These are phyloP conservation scores for Drosera spatulata DNA, from an alignment of 179 eudicot genomes.

Conservation along the genomic window DNA sequence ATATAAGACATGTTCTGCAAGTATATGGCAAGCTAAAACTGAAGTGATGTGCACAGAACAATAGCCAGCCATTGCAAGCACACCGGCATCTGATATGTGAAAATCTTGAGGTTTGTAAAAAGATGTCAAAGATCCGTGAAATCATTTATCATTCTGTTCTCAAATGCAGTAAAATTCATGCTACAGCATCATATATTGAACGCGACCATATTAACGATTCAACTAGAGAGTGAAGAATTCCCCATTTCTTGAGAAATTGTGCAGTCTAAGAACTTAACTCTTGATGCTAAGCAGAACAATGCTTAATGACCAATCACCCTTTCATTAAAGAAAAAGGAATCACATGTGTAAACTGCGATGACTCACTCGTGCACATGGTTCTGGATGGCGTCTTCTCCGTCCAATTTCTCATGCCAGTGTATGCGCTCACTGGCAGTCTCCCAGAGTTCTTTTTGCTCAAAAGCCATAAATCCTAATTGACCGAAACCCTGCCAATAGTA, in stretches of 20 bases:
- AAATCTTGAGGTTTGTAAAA: too few relatives aligned
- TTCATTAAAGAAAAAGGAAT: background rate
- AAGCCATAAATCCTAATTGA: constrained; percentile 77
- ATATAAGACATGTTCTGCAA: too few relatives aligned
- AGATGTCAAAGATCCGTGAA: background rate
- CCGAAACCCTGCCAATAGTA: constrained; percentile 49
- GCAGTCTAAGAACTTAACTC: too few relatives aligned
- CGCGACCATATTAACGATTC: too few relatives aligned
- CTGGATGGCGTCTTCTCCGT: constrained; percentile 87
- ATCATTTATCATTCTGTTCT: background rate
- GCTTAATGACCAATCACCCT: background rate
- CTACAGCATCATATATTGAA: background rate
- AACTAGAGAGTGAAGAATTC: too few relatives aligned
- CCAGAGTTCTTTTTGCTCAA: constrained; percentile 92
- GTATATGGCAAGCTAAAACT: too few relatives aligned
- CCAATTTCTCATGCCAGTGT: constrained; percentile 88
- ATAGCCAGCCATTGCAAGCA: too few relatives aligned
- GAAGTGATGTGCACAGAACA: too few relatives aligned
- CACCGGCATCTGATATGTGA: too few relatives aligned
- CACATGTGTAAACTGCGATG: background rate
- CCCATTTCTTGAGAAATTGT: too few relatives aligned
- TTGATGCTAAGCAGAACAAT: background rate
- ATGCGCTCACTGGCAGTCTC: constrained; percentile 84
- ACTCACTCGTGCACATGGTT: constrained; percentile 94
- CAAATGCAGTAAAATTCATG: background rate